Base-by-base conservation (phyloP, 2,329 filamentous ascomycete genomes). In the Beauveria australis region DNA sequence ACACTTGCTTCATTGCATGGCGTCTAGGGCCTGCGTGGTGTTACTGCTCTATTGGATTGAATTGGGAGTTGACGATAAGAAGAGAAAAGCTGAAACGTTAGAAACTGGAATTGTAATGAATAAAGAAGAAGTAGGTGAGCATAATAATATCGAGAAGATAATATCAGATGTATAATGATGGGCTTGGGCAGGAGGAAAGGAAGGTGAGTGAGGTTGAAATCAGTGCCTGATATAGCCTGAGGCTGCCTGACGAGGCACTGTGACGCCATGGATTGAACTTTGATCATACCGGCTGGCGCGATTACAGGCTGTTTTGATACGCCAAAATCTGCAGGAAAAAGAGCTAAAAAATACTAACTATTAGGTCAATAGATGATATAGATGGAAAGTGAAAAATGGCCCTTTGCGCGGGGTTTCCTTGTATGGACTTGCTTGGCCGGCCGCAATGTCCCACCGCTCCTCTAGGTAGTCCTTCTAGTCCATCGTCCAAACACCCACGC, bases 1-100 rank as follows among this genome's bases (percentile, higher is more conserved):
- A 5, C 46, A 22, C 24, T 44, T 60, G 9, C 24, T 52, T 59
- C 46, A 46, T 59, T 59, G 48, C 48, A 46, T 53, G 56, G 56
- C 56, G 56, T 52, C 28, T 28, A 41, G 30, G 56, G 40, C 37
- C n/a, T 28, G 16, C 43, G 28, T 57, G 44, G 54, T 37, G 24
- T 44, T 33, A 22, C 44, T 53, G 51, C 28, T 44, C 44, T 46
- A 46, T 59, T 53, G 48, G 40, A 59, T 59, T 49, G 46, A 43
- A 16, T 30, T 46, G 55, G 46, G 19, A 19, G 16, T 51, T 51
- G 28, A 14, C 43, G 7, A 56, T 40, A 12, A 28, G 18, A 37
- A 46, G 43, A 28, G 5, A 48, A 37, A 26, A 48, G 28, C 24
- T 26, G 16, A 26, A 26, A 14, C n/a, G 44, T 57, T 57, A 44